Conservation (phyloP, 2,329 filamentous ascomycete species). For the Colletotrichum cordylinicola region DNA sequence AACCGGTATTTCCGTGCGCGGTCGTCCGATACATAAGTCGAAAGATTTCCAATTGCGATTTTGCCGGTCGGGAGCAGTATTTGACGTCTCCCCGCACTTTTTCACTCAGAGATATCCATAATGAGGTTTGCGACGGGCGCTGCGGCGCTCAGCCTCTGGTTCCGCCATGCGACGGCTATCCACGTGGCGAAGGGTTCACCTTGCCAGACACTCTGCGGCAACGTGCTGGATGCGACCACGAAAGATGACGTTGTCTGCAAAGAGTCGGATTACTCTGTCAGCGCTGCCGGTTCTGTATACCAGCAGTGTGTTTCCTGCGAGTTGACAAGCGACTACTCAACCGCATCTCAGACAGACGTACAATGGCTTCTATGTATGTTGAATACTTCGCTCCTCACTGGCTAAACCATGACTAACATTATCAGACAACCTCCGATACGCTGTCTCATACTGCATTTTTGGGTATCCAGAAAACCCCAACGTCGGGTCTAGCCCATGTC, state of each 20-base stretch:
- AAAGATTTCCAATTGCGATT: not conserved
- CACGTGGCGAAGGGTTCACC: slow-evolving; percentile 53
- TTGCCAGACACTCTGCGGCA: slow-evolving; percentile 59
- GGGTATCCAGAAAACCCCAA: slow-evolving; percentile 49
- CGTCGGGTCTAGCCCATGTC: slow-evolving; percentile 50
- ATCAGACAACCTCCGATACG: slow-evolving; percentile 64
- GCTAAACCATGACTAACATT: not conserved
- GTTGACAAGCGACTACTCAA: slow-evolving; percentile 51
- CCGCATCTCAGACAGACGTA: slow-evolving; percentile 54
- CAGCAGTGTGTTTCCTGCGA: slow-evolving; percentile 59
- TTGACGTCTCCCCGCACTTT: not conserved
- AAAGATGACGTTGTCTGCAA: slow-evolving; percentile 54
- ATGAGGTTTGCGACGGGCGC: slow-evolving; percentile 19
- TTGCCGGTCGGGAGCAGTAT: not conserved
- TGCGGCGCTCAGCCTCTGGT: slow-evolving; percentile 25
- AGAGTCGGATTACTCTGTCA: slow-evolving; percentile 40
- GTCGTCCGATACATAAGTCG: not conserved
- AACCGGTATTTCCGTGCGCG: not conserved
- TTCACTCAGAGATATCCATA: not conserved
- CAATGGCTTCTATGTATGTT: slow-evolving; percentile 61
- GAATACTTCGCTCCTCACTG: not conserved
- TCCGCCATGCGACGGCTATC: slow-evolving; percentile 34
- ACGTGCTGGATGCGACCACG: slow-evolving; percentile 52
- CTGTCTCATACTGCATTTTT: slow-evolving; percentile 61
- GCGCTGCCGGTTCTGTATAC: slow-evolving; percentile 52